A percentile compares a stretch with the other conserved stretches of the same genome.
These are phyloP conservation scores for Solanum hybrid DNA, from an alignment of 305 asterid genomes.

Conservation along the genomic window DNA sequence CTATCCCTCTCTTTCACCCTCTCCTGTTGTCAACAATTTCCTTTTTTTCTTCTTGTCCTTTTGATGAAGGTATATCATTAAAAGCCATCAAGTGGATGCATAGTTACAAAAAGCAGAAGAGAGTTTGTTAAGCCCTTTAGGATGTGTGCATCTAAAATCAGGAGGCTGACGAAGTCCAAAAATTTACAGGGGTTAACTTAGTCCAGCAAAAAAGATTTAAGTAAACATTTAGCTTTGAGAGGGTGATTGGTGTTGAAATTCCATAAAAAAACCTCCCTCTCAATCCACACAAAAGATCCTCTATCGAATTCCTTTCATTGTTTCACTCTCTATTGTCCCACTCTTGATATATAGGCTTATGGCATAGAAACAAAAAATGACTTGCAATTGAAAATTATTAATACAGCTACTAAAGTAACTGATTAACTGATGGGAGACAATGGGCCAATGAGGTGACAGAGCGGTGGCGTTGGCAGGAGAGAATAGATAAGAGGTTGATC, in stretches of 20 bases:
- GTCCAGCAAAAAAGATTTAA: background rate
- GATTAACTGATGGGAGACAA: background rate
- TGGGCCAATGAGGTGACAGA: background rate
- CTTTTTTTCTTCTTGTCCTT: background rate
- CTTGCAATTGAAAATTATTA: background rate
- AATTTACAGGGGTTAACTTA: background rate
- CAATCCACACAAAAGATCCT: background rate
- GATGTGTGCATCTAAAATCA: background rate
- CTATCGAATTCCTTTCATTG: background rate
- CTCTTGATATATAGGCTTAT: background rate
- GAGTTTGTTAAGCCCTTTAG: background rate
- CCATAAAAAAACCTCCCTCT: background rate
- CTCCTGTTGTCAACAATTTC: background rate
- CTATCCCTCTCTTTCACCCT: background rate
- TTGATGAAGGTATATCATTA: background rate
- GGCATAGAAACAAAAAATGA: background rate
- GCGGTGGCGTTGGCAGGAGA: background rate
- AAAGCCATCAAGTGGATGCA: background rate
- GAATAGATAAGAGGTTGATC: background rate
- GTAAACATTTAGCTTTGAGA: background rate
- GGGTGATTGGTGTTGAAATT: background rate
- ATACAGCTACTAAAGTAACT: background rate
- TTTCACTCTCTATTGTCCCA: background rate
- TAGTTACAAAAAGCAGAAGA: background rate
- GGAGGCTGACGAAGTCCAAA: background rate